Conservation (phyloP, 2,329 filamentous ascomycete species). For the Cordyceps pruinosa region DNA sequence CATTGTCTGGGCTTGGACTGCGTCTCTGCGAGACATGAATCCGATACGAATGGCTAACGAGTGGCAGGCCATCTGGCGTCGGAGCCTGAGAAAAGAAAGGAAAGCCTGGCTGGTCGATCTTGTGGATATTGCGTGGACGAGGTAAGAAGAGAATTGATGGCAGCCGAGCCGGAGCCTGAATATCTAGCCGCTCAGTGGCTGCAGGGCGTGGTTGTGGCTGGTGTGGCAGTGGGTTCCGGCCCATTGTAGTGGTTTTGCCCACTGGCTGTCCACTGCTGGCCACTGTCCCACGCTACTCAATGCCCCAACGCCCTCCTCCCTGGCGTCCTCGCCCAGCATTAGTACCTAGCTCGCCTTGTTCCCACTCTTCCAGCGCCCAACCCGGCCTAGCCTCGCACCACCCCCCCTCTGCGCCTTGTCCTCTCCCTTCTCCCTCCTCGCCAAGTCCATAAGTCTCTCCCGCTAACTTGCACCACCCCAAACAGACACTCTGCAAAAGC, state of each 20-base stretch:
- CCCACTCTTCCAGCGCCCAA: constrained; percentile 3
- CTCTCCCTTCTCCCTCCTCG: background rate
- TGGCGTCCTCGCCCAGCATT: background rate
- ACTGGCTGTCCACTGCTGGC: background rate
- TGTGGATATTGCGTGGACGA: constrained; percentile 18
- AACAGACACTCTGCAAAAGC: constrained; percentile 13
- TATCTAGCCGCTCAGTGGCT: no score
- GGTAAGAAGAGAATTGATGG: no score
- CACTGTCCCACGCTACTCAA: no score
- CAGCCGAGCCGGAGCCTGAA: no score
- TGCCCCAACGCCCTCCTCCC: background rate
- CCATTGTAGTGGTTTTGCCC: background rate
- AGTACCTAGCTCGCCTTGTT: background rate
- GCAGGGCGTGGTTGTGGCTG: background rate
- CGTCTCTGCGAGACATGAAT: background rate
- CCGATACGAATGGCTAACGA: background rate
- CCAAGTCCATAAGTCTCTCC: background rate
- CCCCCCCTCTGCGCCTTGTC: background rate
- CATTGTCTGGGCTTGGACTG: background rate
- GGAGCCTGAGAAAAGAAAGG: constrained; percentile 1
- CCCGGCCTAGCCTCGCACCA: background rate
- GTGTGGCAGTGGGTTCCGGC: background rate
- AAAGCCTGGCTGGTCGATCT: constrained; percentile 21
- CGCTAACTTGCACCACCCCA: background rate
- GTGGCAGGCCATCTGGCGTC: background rate